These are phyloP conservation scores for Cylindrotheca closterium DNA, from an alignment of 108 stramenopile genomes.

Conservation along the genomic window DNA sequence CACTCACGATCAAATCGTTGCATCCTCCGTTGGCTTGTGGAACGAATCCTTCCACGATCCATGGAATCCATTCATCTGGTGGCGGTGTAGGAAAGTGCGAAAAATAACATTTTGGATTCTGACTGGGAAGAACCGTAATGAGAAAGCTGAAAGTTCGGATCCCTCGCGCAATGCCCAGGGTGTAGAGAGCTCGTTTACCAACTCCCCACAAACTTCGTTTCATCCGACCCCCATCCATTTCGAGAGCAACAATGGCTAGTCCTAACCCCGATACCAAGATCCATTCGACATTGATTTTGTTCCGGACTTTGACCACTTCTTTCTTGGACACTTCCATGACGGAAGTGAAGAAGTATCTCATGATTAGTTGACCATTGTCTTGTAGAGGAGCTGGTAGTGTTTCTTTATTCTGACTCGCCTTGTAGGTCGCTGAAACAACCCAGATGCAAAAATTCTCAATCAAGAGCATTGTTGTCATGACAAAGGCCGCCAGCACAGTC, in stretches of 20 bases:
- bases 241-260: slow-evolving; percentile 54
- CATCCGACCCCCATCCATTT: slow-evolving; percentile 40
- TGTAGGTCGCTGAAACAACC: slow-evolving; percentile 81
- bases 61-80: slow-evolving; percentile 58
- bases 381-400: slow-evolving; percentile 58
- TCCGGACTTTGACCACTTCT: slow-evolving; percentile 51
- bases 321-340: slow-evolving; percentile 48
- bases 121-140: slow-evolving; percentile 74
- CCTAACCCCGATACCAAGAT: slow-evolving; percentile 65
- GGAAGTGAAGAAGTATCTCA: slow-evolving; percentile 41
- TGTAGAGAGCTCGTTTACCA: slow-evolving; percentile 52
- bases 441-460: slow-evolving; percentile 82
- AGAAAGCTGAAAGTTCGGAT: slow-evolving; percentile 73
- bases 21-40: slow-evolving; percentile 75
- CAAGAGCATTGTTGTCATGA: slow-evolving; percentile 51
- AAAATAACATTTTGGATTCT: slow-evolving; percentile 58
- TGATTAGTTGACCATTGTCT: slow-evolving; percentile 70
- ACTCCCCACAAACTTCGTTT: slow-evolving; percentile 54
- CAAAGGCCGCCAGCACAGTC: slow-evolving; percentile 21
- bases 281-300: slow-evolving; percentile 74
- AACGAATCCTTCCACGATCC: slow-evolving; percentile 68
- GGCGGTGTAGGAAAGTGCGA: slow-evolving; percentile 62
- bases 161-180: slow-evolving; percentile 53
- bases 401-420: slow-evolving; percentile 31
- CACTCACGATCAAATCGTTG: slow-evolving; percentile 82